Percentiles rank a stretch among this genome's conserved stretches.
phyloP scores from a whole-genome alignment of 345 rosid genomes.

The Lepidium didymum region DNA sequence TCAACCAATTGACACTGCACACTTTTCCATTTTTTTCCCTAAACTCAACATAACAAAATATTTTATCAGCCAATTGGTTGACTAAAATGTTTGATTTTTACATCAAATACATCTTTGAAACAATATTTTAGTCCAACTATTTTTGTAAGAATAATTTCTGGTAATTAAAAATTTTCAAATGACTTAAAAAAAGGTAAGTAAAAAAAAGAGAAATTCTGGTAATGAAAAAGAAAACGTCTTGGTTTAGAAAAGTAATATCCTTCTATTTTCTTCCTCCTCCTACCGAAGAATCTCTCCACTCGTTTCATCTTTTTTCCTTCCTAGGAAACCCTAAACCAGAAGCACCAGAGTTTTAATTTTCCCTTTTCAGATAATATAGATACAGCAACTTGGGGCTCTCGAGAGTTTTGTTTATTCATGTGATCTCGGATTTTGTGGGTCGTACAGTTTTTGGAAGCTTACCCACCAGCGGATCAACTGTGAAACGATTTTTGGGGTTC shows the following conservation, averaged over 20 bases:
- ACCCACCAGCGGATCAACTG: conserved; percentile 13
- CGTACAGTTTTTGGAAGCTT: conserved; percentile 12
- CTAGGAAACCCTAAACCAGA: conserved; percentile 15
- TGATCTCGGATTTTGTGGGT: conserved; percentile 16
- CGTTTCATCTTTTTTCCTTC: neutral
- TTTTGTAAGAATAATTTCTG: neutral
- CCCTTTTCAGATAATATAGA: neutral
- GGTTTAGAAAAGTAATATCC: conserved; percentile 20
- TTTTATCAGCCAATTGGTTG: too few relatives aligned
- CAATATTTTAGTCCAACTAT: neutral
- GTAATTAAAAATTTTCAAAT: neutral
- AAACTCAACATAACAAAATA: neutral
- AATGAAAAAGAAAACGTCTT: conserved; percentile 15
- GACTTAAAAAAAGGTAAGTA: neutral
- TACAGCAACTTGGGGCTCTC: conserved; percentile 8
- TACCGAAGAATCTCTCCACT: conserved; percentile 29
- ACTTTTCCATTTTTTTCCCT: neutral
- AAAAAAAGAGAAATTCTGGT: neutral
- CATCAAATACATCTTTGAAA: neutral
- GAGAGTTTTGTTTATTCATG: conserved; percentile 2
- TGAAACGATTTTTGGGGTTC: conserved; percentile 7
- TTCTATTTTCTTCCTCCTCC: conserved; percentile 20
- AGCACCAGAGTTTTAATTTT: neutral
- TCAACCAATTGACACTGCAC: too few relatives aligned
- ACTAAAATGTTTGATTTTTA: too few relatives aligned